Percentiles rank a stretch among this genome's conserved stretches.
These are phyloP conservation scores for Podaxis carcinomalis DNA, from an alignment of 768 basidiomycete species.

Conservation along the genomic window DNA sequence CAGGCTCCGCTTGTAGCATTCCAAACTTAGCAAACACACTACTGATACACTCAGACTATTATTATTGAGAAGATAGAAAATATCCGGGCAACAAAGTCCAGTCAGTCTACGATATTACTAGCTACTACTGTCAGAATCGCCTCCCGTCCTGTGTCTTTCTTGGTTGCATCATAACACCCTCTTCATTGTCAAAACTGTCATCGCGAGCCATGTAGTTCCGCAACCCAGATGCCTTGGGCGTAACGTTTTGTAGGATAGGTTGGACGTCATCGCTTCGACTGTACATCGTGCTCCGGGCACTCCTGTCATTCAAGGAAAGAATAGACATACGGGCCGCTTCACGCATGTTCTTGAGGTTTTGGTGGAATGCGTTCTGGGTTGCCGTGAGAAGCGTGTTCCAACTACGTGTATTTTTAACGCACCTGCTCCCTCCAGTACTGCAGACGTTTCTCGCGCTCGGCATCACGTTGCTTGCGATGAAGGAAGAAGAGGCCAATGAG, in stretches of 20 bases:
- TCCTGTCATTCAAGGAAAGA: constrained; percentile 45
- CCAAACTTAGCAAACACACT: constrained; percentile 2
- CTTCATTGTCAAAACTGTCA: constrained; percentile 45
- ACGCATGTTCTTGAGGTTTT: constrained; percentile 76
- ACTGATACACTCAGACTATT: background rate
- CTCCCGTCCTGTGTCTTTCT: constrained; percentile 26
- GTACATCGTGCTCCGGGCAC: constrained; percentile 46
- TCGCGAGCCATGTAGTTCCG: constrained; percentile 49
- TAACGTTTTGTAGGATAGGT: constrained; percentile 47
- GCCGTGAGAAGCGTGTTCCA: background rate
- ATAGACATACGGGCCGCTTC: constrained; percentile 69
- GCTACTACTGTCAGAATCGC: constrained; percentile 28
- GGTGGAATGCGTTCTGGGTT: constrained; percentile 68
- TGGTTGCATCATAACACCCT: constrained; percentile 34
- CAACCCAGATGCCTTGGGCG: constrained; percentile 52
- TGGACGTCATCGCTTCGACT: constrained; percentile 48
- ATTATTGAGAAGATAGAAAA: background rate
- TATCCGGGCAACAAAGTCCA: background rate
- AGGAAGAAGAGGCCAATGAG: constrained; percentile 64
- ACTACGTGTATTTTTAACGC: constrained; percentile 1
- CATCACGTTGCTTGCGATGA: constrained; percentile 67
- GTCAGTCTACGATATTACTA: constrained; percentile 9
- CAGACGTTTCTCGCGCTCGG: constrained; percentile 76
- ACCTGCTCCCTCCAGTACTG: constrained; percentile 93
- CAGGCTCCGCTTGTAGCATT: background rate